Base-by-base conservation (phyloP, 495 filamentous ascomycete genomes). In the Tetracladium setigerum region DNA sequence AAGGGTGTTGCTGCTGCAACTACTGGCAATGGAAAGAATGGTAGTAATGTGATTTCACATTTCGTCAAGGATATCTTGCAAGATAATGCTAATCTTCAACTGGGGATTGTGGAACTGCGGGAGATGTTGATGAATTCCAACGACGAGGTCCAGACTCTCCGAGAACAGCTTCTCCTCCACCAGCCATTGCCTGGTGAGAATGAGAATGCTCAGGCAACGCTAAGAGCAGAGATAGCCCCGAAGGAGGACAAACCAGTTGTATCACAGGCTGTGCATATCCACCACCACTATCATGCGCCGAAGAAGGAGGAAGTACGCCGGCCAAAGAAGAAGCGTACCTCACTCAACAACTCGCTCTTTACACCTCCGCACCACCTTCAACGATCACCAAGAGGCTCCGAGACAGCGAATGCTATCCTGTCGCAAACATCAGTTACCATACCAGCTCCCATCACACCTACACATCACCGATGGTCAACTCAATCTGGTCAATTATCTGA, bases 41-140 rank as follows among this genome's bases (percentile, higher is more conserved):
- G 77, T 6, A 74, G 76, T 32, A 77, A 65, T 46, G 87, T 94
- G 12, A 85, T 96, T 7, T 89, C 86, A 30, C 85, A 89, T 56
- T 96, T 98, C 50, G 91, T 98, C 46, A 88, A 88, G 59, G 91
- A 96, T 56, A 89, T 98, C 38, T 66, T 98, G 31, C 86, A 94
- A 58, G 91, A 98, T 60, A 98, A 98, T 59, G 87, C 87, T 12
- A 94, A 89, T 54, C 69, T 98, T 40, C 91, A 96, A 59, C 73
- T 88, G 44, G 89, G 86, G 11, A 90, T 95, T 40, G 78, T 87
- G 46, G 91, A 98, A 63, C 68, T 98, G 30, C 74, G 91, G 14
- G 90, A 95, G 61, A 83, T 96, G 84, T 73, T 98, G 19, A 76
- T 86, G 51, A 89, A 77, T 56, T 94, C 90, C n/a, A 94, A 96